Evolutionary conservation across 495 filamentous ascomycete genomes (phyloP).

Genomic region (Penicillium paxilli): DNA sequence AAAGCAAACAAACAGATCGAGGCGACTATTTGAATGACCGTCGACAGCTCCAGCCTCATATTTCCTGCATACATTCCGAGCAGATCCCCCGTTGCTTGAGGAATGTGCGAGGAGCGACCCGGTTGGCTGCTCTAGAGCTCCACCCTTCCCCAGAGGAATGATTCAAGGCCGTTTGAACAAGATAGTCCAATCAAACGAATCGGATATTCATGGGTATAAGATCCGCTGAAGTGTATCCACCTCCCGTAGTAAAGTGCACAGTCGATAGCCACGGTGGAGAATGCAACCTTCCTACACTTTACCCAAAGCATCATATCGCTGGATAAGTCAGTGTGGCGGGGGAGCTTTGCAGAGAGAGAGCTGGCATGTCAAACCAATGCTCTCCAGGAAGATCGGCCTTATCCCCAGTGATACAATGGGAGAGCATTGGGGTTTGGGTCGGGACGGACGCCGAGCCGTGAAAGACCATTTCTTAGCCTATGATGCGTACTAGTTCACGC

Average conservation of each 20-base stretch:
- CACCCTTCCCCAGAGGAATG: constrained; percentile 28
- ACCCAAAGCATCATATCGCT: constrained; percentile 33
- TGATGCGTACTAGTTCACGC: not conserved
- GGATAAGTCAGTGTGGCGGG: constrained; percentile 30
- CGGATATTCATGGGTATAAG: constrained; percentile 20
- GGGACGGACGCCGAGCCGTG: constrained; percentile 17
- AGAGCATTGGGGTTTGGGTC: constrained; percentile 13
- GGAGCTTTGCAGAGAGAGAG: constrained; percentile 8
- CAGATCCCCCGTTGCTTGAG: constrained; percentile 35
- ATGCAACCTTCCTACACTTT: constrained; percentile 40
- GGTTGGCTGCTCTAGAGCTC: constrained; percentile 25
- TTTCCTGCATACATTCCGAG: constrained; percentile 43
- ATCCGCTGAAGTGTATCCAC: constrained; percentile 20
- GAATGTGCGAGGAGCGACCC: constrained; percentile 36
- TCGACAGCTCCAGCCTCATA: constrained; percentile 37
- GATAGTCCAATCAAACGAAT: constrained; percentile 28
- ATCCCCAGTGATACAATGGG: not conserved
- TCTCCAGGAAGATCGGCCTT: constrained; percentile 5
- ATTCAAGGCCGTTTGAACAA: constrained; percentile 17
- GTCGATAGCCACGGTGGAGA: constrained; percentile 37
- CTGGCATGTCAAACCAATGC: constrained; percentile 21
- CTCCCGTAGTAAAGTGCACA: constrained; percentile 15
- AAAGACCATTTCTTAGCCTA: not conserved
- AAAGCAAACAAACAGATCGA: constrained; percentile 52
- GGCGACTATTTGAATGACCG: constrained; percentile 45